Base-by-base conservation (phyloP, 192 early-diverging fungal species). In the Neocallimastix lanati region DNA sequence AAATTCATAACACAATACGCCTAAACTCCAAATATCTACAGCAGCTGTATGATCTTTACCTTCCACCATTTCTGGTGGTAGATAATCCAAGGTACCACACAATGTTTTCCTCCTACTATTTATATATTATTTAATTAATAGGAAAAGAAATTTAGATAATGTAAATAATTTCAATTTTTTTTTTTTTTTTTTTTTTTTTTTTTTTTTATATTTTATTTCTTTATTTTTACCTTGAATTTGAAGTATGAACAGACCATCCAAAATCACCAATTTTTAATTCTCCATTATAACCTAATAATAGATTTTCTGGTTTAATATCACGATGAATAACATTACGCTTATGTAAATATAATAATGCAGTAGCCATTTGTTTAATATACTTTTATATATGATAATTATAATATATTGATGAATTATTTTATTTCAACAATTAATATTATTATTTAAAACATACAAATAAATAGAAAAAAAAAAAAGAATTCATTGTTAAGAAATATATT, bases 201-300 rank as follows among this genome's bases (percentile, higher is more conserved):
- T 6, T 33, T 33, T 33, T 33, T 33, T 6, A 6, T 33, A 33
- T 33, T 11, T 33, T 33, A n/a, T 33, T 6, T 33, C 3, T 33
- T 33, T 33, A 6, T 33, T 6, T 33, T 33, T 33, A 33, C 88
- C 88, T 67, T 16, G 87, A 85, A 78, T 90, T 88, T 21, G 91
- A 92, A 30, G 94, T 90, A 81, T 96, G 93, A 18, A 98, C 95
- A 2, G 93, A 94, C 96, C 96, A 98, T 3, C 96, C 96, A 88
- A 98, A 98, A 86, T 98, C 96, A 18, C 91, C 94, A 83, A 98
- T 96, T 80, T 97, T 97, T 58, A 98, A 86, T 80, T 96, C 93
- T 29, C 94, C 96, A 29, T 93, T 86, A 25, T 90, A 80, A 28
- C 92, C 94, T 28, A 98, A 83, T 79, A 98, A 83, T 79, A 98